Evolutionary conservation across 2,329 filamentous ascomycete species (phyloP).

Genomic region (Mycosphaerelloides madeirae): DNA sequence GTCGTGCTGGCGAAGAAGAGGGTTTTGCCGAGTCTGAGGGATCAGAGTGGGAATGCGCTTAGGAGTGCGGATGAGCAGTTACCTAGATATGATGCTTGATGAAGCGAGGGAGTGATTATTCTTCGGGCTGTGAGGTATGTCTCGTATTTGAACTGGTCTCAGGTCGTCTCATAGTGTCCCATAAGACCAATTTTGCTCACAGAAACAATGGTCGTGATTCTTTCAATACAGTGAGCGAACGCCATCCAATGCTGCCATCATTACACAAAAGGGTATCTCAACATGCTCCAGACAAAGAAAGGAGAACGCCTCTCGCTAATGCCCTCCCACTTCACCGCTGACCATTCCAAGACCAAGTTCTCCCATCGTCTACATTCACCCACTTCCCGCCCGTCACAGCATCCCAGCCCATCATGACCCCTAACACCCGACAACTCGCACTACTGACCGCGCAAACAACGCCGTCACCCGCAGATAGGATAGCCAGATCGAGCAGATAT

Average conservation of each 20-base stretch:
- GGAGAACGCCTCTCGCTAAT: too few relatives aligned
- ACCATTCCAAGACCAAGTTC: slow-evolving; percentile 34
- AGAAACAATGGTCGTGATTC: too few relatives aligned
- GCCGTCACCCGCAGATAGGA: slow-evolving; percentile 64
- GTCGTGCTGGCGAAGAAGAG: slow-evolving; percentile 8
- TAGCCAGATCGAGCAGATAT: slow-evolving; percentile 74
- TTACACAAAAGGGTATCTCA: too few relatives aligned
- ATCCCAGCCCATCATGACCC: slow-evolving; percentile 85
- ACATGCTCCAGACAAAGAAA: too few relatives aligned
- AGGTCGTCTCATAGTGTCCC: too few relatives aligned
- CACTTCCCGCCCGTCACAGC: slow-evolving; percentile 58
- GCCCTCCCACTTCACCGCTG: slow-evolving; percentile 3
- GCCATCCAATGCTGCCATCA: too few relatives aligned
- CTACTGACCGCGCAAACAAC: slow-evolving; percentile 74
- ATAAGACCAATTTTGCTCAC: too few relatives aligned
- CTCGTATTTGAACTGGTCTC: too few relatives aligned
- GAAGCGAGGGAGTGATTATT: background rate
- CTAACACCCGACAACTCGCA: slow-evolving; percentile 63
- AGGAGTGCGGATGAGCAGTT: slow-evolving; percentile 5
- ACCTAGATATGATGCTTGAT: slow-evolving; percentile 11
- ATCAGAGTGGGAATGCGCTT: slow-evolving; percentile 10
- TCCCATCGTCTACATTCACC: slow-evolving; percentile 72
- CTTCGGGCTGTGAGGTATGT: too few relatives aligned
- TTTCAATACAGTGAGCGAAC: too few relatives aligned
- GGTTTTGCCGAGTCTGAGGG: slow-evolving; percentile 9